Evolutionary conservation across 176 grass and related monocot species (phyloP).

Genomic region (Oryza longistaminata): DNA sequence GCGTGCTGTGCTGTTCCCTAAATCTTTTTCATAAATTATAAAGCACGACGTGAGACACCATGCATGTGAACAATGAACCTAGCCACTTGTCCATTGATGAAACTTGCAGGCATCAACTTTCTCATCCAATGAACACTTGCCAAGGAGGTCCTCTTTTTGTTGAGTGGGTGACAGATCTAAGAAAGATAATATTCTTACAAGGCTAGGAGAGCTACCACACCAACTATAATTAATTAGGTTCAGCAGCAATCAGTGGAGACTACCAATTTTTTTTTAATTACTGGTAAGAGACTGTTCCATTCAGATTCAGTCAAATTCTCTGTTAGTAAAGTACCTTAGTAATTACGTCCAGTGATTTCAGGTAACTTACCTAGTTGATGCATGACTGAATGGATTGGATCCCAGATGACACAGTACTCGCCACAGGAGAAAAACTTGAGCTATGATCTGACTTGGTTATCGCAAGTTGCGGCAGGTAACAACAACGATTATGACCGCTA

Average conservation of each 20-base stretch:
- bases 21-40: constrained; percentile 23
- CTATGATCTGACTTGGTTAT: constrained; percentile 1
- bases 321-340: background rate
- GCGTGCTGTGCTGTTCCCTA: background rate
- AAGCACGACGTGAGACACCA: background rate
- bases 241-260: background rate
- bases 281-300: background rate
- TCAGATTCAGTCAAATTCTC: background rate
- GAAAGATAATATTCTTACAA: background rate
- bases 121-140: constrained; percentile 5
- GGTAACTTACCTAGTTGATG: background rate
- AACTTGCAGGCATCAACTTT: constrained; percentile 30
- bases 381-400: background rate
- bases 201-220: background rate
- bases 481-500: constrained; percentile 2
- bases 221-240: background rate
- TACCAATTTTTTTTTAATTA: background rate
- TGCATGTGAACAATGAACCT: constrained; percentile 22
- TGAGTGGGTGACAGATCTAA: background rate
- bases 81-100: background rate
- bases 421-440: background rate
- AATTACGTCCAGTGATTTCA: background rate
- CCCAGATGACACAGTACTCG: background rate
- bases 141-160: background rate
- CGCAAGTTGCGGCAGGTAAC: background rate